Percentiles rank a stretch among this genome's conserved stretches.
phyloP scores from a whole-genome alignment of 768 basidiomycete species.

The Leucogyrophana mollusca region DNA sequence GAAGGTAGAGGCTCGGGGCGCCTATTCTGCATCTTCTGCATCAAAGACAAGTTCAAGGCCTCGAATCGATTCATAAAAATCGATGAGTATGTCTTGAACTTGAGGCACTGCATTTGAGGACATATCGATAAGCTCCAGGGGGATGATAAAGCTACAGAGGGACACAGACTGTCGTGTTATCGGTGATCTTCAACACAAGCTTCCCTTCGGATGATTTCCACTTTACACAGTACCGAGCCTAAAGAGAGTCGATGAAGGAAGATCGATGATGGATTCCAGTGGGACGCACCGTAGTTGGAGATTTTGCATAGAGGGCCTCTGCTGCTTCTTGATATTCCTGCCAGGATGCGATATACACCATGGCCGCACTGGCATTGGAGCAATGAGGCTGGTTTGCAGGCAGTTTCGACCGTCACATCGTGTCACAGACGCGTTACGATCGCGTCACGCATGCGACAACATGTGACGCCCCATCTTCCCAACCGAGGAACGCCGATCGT shows the following conservation, averaged over 20 bases:
- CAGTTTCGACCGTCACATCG: constrained; percentile 13
- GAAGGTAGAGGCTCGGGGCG: constrained; percentile 34
- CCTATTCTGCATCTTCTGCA: constrained; percentile 83
- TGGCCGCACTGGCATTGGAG: constrained; percentile 47
- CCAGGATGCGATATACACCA: constrained; percentile 91
- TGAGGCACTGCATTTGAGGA: constrained; percentile 67
- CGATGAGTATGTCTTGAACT: constrained; percentile 93
- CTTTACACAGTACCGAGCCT: constrained; percentile 93
- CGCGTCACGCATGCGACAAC: constrained; percentile 3
- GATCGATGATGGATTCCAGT: neutral
- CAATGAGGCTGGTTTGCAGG: neutral
- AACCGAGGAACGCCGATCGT: no score
- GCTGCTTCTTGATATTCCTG: constrained; percentile 90
- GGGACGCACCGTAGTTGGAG: constrained; percentile 67
- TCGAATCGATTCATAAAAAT: constrained; percentile 97
- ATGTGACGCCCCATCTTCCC: neutral
- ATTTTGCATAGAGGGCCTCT: constrained; percentile 77
- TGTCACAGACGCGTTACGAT: constrained; percentile 15
- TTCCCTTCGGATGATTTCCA: constrained; percentile 85
- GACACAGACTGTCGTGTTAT: constrained; percentile 75
- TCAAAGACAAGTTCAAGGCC: constrained; percentile 80
- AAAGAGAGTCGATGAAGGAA: constrained; percentile 5
- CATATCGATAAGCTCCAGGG: neutral
- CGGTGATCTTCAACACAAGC: constrained; percentile 91
- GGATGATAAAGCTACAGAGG: neutral